These are phyloP conservation scores for Monoraphidium neglectum DNA, from an alignment of 139 green algal genomes.

Conservation along the genomic window DNA sequence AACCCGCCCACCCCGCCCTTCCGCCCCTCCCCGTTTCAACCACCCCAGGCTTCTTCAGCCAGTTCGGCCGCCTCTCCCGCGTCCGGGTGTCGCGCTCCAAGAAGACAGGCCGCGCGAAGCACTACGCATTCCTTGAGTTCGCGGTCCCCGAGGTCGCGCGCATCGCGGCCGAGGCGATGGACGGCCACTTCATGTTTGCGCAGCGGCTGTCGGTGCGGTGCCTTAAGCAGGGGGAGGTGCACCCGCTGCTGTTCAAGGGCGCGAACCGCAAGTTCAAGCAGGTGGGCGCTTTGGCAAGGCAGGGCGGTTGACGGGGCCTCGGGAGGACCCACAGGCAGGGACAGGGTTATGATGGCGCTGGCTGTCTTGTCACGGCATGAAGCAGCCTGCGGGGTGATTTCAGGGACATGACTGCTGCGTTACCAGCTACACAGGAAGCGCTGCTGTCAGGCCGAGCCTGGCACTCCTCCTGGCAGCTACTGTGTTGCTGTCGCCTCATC, in stretches of 20 bases:
- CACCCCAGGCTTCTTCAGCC: constrained; percentile 68
- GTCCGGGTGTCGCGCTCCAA: constrained; percentile 70
- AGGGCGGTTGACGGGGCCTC: no score
- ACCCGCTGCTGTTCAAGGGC: constrained; percentile 79
- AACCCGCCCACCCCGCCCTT: neutral
- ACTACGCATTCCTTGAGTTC: constrained; percentile 81
- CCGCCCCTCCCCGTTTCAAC: neutral
- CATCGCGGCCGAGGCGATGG: constrained; percentile 87
- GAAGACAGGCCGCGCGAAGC: constrained; percentile 56
- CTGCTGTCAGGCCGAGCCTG: no score
- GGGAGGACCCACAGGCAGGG: no score
- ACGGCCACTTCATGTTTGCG: constrained; percentile 91
- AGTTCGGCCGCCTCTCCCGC: constrained; percentile 70
- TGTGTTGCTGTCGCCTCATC: no score
- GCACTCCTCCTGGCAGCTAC: no score
- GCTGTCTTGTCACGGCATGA: no score
- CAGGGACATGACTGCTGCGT: no score
- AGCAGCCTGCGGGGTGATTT: no score
- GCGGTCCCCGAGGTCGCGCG: constrained; percentile 74
- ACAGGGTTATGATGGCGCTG: no score
- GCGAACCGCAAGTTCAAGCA: constrained; percentile 77
- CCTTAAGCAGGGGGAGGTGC: constrained; percentile 42
- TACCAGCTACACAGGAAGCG: no score
- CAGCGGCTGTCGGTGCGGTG: constrained; percentile 27
- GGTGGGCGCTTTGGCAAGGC: no score